phyloP scores from a whole-genome alignment of 1,139 yeast species.

The Trichomonascaceae sp. region DNA sequence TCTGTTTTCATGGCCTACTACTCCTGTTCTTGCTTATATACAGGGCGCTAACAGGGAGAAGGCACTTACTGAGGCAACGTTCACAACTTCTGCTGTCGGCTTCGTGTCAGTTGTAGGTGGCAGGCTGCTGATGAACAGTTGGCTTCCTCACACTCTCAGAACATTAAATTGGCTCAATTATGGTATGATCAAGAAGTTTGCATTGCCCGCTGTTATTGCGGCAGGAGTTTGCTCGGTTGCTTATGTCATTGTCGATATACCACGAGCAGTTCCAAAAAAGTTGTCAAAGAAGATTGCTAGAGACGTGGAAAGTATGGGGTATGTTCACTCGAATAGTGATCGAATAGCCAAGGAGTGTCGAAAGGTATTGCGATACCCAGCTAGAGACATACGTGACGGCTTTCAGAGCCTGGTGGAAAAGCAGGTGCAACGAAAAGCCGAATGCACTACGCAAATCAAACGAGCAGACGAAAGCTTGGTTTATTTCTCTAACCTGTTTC shows the following conservation, averaged over 20 bases:
- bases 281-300: constrained; percentile 63
- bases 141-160: constrained; percentile 26
- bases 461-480: constrained; percentile 51
- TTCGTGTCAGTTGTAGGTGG: constrained; percentile 37
- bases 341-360: constrained; percentile 79
- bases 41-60: background rate
- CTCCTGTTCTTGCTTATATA: background rate
- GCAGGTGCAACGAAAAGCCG: constrained; percentile 54
- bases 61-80: constrained; percentile 9
- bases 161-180: constrained; percentile 19
- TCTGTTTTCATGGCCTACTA: constrained; percentile 14
- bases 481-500: constrained; percentile 53
- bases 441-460: constrained; percentile 47
- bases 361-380: constrained; percentile 72
- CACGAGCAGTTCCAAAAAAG: constrained; percentile 82
- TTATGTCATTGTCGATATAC: constrained; percentile 72
- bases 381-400: constrained; percentile 72
- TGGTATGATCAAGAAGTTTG: constrained; percentile 31
- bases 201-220: constrained; percentile 46
- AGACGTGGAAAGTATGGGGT: constrained; percentile 62
- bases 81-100: constrained; percentile 34
- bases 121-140: constrained; percentile 27
- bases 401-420: constrained; percentile 68
- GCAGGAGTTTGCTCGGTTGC: constrained; percentile 55
- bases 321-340: constrained; percentile 68